phyloP scores from a whole-genome alignment of 2,329 filamentous ascomycete genomes.

The Neofusicoccum parvum region DNA sequence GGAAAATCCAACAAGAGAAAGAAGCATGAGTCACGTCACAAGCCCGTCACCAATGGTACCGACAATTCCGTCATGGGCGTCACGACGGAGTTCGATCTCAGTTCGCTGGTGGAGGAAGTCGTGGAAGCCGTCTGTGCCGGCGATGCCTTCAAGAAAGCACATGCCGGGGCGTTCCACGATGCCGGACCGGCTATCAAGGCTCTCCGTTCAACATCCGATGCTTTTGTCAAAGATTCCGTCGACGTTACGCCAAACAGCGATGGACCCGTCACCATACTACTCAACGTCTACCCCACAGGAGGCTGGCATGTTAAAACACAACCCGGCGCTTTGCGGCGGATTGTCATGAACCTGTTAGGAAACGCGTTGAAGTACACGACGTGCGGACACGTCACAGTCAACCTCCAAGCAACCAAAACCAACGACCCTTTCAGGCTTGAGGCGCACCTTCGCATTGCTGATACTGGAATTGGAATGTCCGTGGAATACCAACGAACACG shows the following conservation, averaged over 20 bases:
- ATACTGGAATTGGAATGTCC: slow-evolving; percentile 25
- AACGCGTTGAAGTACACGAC: slow-evolving; percentile 65
- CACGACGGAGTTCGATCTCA: slow-evolving; percentile 20
- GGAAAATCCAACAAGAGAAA: slow-evolving; percentile 27
- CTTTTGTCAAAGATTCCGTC: slow-evolving; percentile 19
- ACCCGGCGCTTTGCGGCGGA: slow-evolving; percentile 53
- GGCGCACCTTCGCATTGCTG: slow-evolving; percentile 18
- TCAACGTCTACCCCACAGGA: slow-evolving; percentile 14
- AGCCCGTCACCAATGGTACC: background rate
- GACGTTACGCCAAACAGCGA: background rate
- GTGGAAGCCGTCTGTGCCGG: slow-evolving; percentile 22
- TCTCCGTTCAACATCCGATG: slow-evolving; percentile 15
- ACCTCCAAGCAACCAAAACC: slow-evolving; percentile 9
- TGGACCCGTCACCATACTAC: slow-evolving; percentile 14
- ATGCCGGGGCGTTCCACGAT: slow-evolving; percentile 18
- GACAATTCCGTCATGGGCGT: slow-evolving; percentile 22
- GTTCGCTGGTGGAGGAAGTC: slow-evolving; percentile 20
- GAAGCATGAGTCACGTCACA: slow-evolving; percentile 12
- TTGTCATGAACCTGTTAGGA: slow-evolving; percentile 65
- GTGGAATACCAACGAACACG: slow-evolving; percentile 22
- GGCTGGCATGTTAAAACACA: slow-evolving; percentile 21
- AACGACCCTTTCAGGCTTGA: slow-evolving; percentile 2
- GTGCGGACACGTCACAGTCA: background rate
- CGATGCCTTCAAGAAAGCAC: slow-evolving; percentile 22
- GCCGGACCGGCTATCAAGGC: slow-evolving; percentile 5